A percentile compares a stretch with the other conserved stretches of the same genome.
These are phyloP conservation scores for Nicotiana noctiflora DNA, from an alignment of 257 asterid genomes.

Conservation along the genomic window DNA sequence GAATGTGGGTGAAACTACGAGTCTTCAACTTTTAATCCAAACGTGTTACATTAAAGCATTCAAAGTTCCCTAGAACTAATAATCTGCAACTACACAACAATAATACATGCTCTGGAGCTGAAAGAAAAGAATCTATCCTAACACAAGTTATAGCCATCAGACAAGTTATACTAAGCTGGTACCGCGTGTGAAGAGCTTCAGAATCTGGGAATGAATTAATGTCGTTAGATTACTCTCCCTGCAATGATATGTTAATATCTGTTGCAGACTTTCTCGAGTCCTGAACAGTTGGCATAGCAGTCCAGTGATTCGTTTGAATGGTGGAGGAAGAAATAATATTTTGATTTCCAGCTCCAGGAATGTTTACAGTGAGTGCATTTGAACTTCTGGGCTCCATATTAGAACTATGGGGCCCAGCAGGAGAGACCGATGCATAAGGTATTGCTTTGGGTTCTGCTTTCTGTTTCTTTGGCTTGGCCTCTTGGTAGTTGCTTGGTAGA, in stretches of 20 bases:
- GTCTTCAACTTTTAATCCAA: background rate
- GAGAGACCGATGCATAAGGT: conserved; percentile 19
- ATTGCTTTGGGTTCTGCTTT: conserved; percentile 25
- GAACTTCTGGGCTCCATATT: conserved; percentile 28
- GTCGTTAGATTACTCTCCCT: conserved; percentile 26
- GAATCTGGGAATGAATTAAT: background rate
- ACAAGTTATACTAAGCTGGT: background rate
- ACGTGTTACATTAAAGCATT: background rate
- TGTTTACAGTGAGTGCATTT: conserved; percentile 17
- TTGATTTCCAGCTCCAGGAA: conserved; percentile 11
- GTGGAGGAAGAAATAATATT: conserved; percentile 26
- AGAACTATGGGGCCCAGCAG: conserved; percentile 19
- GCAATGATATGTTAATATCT: conserved; percentile 66
- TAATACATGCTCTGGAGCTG: background rate
- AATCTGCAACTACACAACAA: background rate
- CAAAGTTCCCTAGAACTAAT: background rate
- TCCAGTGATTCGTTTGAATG: conserved; percentile 36
- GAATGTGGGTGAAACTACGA: background rate
- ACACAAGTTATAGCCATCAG: background rate
- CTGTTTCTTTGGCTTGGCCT: conserved; percentile 61
- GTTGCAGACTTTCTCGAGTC: conserved; percentile 46
- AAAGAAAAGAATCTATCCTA: background rate
- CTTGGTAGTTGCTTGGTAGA: conserved; percentile 47
- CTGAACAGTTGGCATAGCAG: conserved; percentile 28
- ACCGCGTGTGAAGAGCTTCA: background rate